These are phyloP conservation scores for Alternaria consortialis DNA, from an alignment of 2,329 filamentous ascomycete genomes.

Conservation along the genomic window DNA sequence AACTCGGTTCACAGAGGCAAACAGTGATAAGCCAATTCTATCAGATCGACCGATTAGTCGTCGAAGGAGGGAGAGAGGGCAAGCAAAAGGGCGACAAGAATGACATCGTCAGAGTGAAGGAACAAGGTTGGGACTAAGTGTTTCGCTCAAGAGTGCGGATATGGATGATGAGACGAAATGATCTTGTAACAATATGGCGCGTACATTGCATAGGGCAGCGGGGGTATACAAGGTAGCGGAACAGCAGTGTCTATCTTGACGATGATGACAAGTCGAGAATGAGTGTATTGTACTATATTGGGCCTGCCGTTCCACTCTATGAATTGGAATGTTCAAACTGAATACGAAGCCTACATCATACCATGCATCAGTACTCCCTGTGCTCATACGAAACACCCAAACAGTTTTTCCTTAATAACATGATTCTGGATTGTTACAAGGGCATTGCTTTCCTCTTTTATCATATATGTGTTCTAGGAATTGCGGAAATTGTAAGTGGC, in stretches of 20 bases:
- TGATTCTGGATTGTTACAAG: too few relatives aligned
- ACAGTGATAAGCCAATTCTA: constrained; percentile 95
- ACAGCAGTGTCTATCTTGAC: not conserved
- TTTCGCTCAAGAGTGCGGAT: not conserved
- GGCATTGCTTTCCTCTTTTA: not conserved
- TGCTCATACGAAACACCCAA: not conserved
- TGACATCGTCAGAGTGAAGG: constrained; percentile 77
- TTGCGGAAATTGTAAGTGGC: not conserved
- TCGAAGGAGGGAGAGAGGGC: constrained; percentile 84
- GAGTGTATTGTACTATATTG: constrained; percentile 17
- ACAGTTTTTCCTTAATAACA: not conserved
- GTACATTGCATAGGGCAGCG: not conserved
- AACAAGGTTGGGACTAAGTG: constrained; percentile 56
- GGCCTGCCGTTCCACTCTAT: constrained; percentile 1
- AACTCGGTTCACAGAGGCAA: constrained; percentile 76
- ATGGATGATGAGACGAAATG: constrained; percentile 16
- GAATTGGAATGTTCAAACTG: not conserved
- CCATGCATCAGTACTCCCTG: not conserved
- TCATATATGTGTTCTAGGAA: not conserved
- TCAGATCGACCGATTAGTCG: constrained; percentile 88
- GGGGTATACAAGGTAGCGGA: not conserved
- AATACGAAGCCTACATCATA: not conserved
- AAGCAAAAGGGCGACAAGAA: constrained; percentile 74
- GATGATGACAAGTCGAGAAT: not conserved
- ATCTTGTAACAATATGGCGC: constrained; percentile 17